These are phyloP conservation scores for Rutstroemia sydowiana DNA, from an alignment of 2,329 filamentous ascomycete genomes.

Conservation along the genomic window DNA sequence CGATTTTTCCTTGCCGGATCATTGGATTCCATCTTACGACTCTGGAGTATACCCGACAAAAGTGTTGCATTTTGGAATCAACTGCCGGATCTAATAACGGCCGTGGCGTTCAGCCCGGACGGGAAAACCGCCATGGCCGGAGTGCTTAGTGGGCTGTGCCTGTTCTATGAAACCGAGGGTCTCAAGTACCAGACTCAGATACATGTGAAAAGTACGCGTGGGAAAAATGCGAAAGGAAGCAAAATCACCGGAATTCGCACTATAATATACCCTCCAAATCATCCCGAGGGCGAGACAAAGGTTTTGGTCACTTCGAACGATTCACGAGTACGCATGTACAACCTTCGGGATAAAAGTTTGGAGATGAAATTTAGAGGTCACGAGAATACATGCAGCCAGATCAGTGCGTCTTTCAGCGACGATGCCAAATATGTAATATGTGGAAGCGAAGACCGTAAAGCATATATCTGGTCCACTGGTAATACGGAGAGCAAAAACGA, in stretches of 20 bases:
- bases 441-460: slow-evolving; percentile 83
- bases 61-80: slow-evolving; percentile 76
- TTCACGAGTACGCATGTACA: slow-evolving; percentile 84
- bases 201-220: slow-evolving; percentile 85
- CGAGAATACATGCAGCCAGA: slow-evolving; percentile 84
- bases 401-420: slow-evolving; percentile 81
- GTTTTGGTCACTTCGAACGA: slow-evolving; percentile 92
- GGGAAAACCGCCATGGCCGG: slow-evolving; percentile 86
- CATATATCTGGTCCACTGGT: slow-evolving; percentile 81
- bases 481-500: slow-evolving; percentile 45
- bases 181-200: slow-evolving; percentile 78
- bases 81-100: slow-evolving; percentile 82
- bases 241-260: slow-evolving; percentile 95
- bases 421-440: slow-evolving; percentile 82
- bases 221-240: slow-evolving; percentile 90
- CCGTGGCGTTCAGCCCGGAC: slow-evolving; percentile 88
- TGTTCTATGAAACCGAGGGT: slow-evolving; percentile 89
- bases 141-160: slow-evolving; percentile 74
- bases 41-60: slow-evolving; percentile 98
- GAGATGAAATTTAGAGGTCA: slow-evolving; percentile 89
- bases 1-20: slow-evolving; percentile 95
- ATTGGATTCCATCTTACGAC: slow-evolving; percentile 74
- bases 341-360: slow-evolving; percentile 72
- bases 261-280: slow-evolving; percentile 49
- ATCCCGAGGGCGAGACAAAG: slow-evolving; percentile 59